Conservation (phyloP, 257 asterid genomes). For the Plantago elongata region DNA sequence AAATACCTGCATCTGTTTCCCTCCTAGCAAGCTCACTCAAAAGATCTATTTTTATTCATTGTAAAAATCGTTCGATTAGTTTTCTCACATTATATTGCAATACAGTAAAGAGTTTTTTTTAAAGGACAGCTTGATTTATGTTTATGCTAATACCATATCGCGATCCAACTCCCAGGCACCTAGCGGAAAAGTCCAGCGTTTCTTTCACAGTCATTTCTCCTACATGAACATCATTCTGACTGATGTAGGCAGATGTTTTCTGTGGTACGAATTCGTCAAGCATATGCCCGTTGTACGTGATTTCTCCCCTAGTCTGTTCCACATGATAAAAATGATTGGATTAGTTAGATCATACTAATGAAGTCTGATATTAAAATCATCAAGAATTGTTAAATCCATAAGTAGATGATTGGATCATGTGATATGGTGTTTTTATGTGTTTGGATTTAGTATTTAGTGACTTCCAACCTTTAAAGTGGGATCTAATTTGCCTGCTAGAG, state of each 20-base stretch:
- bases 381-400: background rate
- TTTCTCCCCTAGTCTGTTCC: conserved; percentile 60
- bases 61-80: background rate
- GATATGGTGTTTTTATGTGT: background rate
- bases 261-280: conserved; percentile 30
- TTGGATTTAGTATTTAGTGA: background rate
- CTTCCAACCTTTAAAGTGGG: conserved; percentile 44
- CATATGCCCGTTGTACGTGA: conserved; percentile 72
- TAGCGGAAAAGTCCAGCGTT: conserved; percentile 85
- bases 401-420: too few relatives aligned
- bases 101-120: background rate
- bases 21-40: conserved; percentile 63
- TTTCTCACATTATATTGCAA: background rate
- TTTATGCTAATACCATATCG: conserved; percentile 51
- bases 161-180: conserved; percentile 88
- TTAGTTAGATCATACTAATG: background rate
- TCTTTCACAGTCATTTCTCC: conserved; percentile 96
- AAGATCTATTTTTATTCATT: conserved; percentile 38
- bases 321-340: background rate
- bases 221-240: conserved; percentile 48
- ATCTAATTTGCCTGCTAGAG: conserved; percentile 38
- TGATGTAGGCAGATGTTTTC: conserved; percentile 10
- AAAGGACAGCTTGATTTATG: background rate
- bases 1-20: conserved; percentile 64
- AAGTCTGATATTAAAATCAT: too few relatives aligned